phyloP scores from a whole-genome alignment of 129 eudicot species.

The Erigeron canadensis region DNA sequence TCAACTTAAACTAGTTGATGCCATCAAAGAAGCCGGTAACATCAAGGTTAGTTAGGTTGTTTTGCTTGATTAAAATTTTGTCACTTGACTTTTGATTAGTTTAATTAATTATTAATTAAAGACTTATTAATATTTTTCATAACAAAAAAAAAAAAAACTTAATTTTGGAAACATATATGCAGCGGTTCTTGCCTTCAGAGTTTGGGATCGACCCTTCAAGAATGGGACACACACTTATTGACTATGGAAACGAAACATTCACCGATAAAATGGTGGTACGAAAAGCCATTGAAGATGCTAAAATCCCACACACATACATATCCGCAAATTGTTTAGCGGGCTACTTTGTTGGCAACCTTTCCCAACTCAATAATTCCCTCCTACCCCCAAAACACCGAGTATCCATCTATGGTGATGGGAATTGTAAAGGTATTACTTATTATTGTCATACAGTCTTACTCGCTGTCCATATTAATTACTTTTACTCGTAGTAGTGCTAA shows the following conservation, averaged over 20 bases:
- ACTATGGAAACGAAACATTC: conserved; percentile 40
- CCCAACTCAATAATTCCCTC: conserved; percentile 33
- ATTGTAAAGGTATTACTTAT: conserved; percentile 35
- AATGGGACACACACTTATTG: conserved; percentile 33
- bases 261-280: conserved; percentile 46
- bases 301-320: conserved; percentile 49
- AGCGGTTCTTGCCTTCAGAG: conserved; percentile 62
- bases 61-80: no score
- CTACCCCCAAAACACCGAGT: conserved; percentile 46
- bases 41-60: conserved; percentile 51
- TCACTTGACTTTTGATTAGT: no score
- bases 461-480: no score
- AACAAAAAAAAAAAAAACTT: no score
- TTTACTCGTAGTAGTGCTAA: neutral
- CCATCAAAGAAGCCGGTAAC: conserved; percentile 85
- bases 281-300: conserved; percentile 52
- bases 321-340: conserved; percentile 55
- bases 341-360: conserved; percentile 42
- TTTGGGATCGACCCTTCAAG: conserved; percentile 50
- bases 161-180: no score
- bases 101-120: no score
- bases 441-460: neutral
- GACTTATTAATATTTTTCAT: no score
- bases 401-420: conserved; percentile 44
- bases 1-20: conserved; percentile 71